Evolutionary conservation across 805 yeast genomes (phyloP).

Genomic region (Metschnikowia lochheadii): DNA sequence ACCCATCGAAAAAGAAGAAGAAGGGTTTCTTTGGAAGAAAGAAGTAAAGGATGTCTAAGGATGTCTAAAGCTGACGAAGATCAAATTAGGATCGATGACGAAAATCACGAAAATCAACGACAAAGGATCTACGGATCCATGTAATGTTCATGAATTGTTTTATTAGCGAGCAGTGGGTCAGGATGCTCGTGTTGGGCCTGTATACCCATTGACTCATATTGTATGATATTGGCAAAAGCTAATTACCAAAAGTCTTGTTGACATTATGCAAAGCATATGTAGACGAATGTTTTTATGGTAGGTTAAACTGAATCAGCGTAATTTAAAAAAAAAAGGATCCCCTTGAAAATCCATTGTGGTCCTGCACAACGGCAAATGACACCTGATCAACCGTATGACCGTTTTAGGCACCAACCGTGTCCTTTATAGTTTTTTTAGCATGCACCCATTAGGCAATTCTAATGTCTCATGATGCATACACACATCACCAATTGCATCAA

Average conservation of each 20-base stretch:
- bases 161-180: neutral
- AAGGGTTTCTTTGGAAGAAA: constrained; percentile 74
- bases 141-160: neutral
- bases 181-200: too few species aligned
- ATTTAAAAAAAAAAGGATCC: too few species aligned
- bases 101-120: neutral
- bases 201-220: neutral
- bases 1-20: constrained; percentile 54
- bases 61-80: too few species aligned
- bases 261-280: neutral
- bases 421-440: too few species aligned
- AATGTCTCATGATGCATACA: too few species aligned
- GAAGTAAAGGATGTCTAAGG: constrained; percentile 17
- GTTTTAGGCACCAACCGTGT: too few species aligned
- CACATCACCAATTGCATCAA: too few species aligned
- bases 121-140: neutral
- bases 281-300: neutral
- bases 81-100: neutral
- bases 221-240: neutral
- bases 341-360: too few species aligned
- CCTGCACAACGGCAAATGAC: too few species aligned
- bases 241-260: neutral
- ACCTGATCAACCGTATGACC: too few species aligned
- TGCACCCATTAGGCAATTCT: too few species aligned
- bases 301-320: too few species aligned